Base-by-base conservation (phyloP, 768 basidiomycete species). In the Russula virescens region DNA sequence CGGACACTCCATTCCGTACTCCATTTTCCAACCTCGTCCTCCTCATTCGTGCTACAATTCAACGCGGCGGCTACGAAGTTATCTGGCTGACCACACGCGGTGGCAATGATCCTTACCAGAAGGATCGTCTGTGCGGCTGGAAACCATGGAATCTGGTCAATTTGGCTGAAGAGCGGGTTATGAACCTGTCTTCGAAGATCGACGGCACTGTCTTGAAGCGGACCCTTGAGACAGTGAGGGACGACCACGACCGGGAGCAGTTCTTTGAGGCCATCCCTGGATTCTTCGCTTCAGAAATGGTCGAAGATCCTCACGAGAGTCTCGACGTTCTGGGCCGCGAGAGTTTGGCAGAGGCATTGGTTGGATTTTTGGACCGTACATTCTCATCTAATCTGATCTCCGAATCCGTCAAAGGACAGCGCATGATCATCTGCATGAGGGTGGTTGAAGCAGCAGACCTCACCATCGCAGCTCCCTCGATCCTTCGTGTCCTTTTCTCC, bases 201-300 rank as follows among this genome's bases (percentile, higher is more conserved):
- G 47, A 49, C 19, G 47, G n/a, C n/a, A n/a, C n/a, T n/a, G n/a
- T n/a, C n/a, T 49, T 58, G 47, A 13, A 11, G 9, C 35, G 25
- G 11, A 49, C 47, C 13, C 25, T 58, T 18, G 25, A 49, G 18
- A 5, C 25, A 11, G 6, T 40, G 57, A 38, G 19, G 1, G 35
- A n/a, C 19, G 57, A 58, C 16, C 23, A 58, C 11, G 57, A 58
- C 34, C 13, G n/a, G n/a, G n/a, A n/a, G n/a, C n/a, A n/a, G n/a
- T n/a, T n/a, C n/a, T n/a, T n/a, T n/a, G n/a, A n/a, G 48, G 23
- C 16, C 13, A 40, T 58, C 5, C 57, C 47, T 49, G 40, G 47
- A 25, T 58, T 58, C 23, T 58, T 18, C 19, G 19, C 6, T 9
- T 58, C 57, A 21, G 5, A 38, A 48, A 14, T 49, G 9, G 47